Conservation (phyloP, 805 yeast species). For the Yarrowia deformans region DNA sequence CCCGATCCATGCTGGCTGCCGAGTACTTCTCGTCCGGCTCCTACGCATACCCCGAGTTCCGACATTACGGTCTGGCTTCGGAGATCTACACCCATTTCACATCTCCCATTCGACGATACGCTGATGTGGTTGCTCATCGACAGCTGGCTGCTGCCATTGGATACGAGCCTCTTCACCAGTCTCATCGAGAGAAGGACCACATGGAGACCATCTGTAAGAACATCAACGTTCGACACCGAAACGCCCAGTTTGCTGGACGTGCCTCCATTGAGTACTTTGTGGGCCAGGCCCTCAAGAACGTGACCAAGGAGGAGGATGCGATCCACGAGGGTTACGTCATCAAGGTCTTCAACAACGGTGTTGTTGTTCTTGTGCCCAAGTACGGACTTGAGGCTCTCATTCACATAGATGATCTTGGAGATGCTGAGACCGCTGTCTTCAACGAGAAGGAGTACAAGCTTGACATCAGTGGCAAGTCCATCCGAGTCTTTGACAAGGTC, state of each 20-base stretch:
- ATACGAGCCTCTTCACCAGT: slow-evolving; percentile 80
- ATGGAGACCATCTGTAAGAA: slow-evolving; percentile 89
- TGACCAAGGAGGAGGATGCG: slow-evolving; percentile 69
- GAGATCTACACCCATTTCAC: slow-evolving; percentile 98
- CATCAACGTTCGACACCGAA: slow-evolving; percentile 92
- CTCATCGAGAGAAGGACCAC: slow-evolving; percentile 86
- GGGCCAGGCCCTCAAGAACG: slow-evolving; percentile 81
- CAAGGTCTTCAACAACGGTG: slow-evolving; percentile 91
- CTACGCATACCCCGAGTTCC: slow-evolving; percentile 86
- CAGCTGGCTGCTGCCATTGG: slow-evolving; percentile 98
- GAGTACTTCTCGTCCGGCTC: slow-evolving; percentile 94
- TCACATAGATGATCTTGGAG: slow-evolving; percentile 73
- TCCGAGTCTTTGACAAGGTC: slow-evolving; percentile 84
- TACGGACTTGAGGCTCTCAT: slow-evolving; percentile 96
- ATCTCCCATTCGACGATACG: slow-evolving; percentile 96
- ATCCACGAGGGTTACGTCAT: slow-evolving; percentile 89
- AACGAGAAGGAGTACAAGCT: slow-evolving; percentile 82
- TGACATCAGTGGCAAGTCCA: slow-evolving; percentile 58
- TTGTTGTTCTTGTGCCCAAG: slow-evolving; percentile 92
- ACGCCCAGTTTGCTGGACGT: slow-evolving; percentile 98
- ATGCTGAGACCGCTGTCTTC: slow-evolving; percentile 66
- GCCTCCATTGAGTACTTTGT: slow-evolving; percentile 97
- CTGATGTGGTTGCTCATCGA: slow-evolving; percentile 97
- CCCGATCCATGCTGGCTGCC: slow-evolving; percentile 99
- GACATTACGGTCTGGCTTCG: slow-evolving; percentile 96